Evolutionary conservation across 257 asterid genomes (phyloP).

Genomic region (Solanum paucissectum): DNA sequence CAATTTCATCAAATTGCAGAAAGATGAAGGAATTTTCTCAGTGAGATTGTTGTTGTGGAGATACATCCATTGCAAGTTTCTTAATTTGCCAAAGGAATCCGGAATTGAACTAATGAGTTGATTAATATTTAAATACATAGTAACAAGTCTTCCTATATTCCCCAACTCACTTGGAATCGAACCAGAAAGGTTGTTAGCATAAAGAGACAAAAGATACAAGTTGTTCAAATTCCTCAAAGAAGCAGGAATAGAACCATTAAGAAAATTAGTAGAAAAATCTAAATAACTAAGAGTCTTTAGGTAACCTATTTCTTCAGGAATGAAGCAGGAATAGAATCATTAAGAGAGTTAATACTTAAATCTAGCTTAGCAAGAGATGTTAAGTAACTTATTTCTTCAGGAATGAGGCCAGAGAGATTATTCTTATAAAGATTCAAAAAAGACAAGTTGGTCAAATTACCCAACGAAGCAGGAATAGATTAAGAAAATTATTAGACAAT

Average conservation of each 20-base stretch:
- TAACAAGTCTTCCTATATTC: not conserved
- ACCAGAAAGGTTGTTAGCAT: not conserved
- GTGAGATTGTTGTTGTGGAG: not conserved
- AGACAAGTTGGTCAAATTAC: too few relatives aligned
- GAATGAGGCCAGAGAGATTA: too few relatives aligned
- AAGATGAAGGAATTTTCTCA: not conserved
- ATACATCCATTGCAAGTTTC: not conserved
- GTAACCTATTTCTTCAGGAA: not conserved
- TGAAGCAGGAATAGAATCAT: not conserved
- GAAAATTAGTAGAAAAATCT: too few relatives aligned
- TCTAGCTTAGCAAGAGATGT: fast-evolving
- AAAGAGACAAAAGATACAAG: not conserved
- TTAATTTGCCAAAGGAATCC: not conserved
- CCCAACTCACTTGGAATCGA: not conserved
- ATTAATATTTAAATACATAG: not conserved
- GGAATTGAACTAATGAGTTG: not conserved
- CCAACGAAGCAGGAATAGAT: too few relatives aligned
- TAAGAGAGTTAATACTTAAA: too few relatives aligned
- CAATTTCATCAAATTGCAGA: too few relatives aligned
- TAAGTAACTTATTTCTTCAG: too few relatives aligned
- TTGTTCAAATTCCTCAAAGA: not conserved
- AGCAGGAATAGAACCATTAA: not conserved
- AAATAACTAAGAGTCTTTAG: not conserved
- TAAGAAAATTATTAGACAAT: too few relatives aligned
- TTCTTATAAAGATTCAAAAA: too few relatives aligned